phyloP scores from a whole-genome alignment of 2,329 filamentous ascomycete genomes.

The Cladophialophora chaetospira region DNA sequence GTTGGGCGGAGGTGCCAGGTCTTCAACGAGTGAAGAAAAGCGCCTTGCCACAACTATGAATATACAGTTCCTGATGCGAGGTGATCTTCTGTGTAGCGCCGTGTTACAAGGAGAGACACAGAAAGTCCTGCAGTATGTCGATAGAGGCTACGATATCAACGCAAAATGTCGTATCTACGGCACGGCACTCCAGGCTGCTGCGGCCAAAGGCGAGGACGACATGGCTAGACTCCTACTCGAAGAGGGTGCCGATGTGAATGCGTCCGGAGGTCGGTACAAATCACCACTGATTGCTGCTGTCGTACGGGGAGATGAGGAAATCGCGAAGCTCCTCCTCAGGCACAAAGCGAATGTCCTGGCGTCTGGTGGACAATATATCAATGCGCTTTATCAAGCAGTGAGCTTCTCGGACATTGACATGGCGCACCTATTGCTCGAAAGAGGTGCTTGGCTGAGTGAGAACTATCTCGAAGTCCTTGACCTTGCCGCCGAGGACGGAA shows the following conservation, averaged over 20 bases:
- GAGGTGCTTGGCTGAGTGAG: constrained; percentile 30
- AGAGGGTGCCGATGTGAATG: constrained; percentile 19
- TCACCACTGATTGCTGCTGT: constrained; percentile 29
- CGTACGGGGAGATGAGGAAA: constrained; percentile 10
- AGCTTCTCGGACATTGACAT: constrained; percentile 17
- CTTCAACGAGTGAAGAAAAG: constrained; percentile 21
- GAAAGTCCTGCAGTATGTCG: not conserved
- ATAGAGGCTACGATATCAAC: constrained; percentile 13
- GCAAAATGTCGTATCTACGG: constrained; percentile 22
- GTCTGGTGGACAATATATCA: constrained; percentile 22
- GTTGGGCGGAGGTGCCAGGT: constrained; percentile 9
- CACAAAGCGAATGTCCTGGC: constrained; percentile 23
- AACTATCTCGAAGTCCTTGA: constrained; percentile 28
- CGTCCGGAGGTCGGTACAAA: constrained; percentile 23
- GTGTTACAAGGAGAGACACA: constrained; percentile 11
- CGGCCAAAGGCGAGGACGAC: constrained; percentile 12
- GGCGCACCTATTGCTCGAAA: constrained; percentile 24
- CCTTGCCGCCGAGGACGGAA: constrained; percentile 22
- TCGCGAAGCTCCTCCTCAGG: constrained; percentile 18
- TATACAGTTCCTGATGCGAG: constrained; percentile 20
- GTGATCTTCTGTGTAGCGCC: constrained; percentile 23
- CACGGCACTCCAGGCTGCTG: constrained; percentile 29
- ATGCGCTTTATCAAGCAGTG: constrained; percentile 28
- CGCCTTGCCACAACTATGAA: constrained; percentile 23
- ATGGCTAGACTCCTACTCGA: constrained; percentile 23